phyloP scores from a whole-genome alignment of 305 asterid species.

The Fraxinus xanthoxyloides region DNA sequence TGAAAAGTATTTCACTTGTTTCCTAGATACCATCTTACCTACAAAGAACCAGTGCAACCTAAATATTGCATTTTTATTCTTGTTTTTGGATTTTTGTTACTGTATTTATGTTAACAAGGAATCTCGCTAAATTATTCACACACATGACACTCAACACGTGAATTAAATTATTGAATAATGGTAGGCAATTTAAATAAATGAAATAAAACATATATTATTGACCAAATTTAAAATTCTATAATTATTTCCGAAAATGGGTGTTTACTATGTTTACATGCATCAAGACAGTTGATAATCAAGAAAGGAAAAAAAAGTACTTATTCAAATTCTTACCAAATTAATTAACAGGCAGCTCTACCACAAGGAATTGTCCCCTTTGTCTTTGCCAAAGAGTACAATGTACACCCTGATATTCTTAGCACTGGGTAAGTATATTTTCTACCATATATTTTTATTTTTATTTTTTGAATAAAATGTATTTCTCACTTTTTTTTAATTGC shows the following conservation, averaged over 20 bases:
- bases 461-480: background rate
- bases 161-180: background rate
- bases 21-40: background rate
- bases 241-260: background rate
- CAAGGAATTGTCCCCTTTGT: slow-evolving; percentile 62
- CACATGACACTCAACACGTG: background rate
- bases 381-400: slow-evolving; percentile 53
- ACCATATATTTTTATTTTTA: background rate
- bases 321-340: background rate
- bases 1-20: background rate
- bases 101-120: background rate
- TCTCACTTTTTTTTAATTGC: slow-evolving; percentile 10
- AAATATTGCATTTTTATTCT: background rate
- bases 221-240: background rate
- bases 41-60: background rate
- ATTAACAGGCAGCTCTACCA: slow-evolving; percentile 48
- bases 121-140: background rate
- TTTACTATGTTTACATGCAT: no score
- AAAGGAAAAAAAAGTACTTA: background rate
- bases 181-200: background rate
- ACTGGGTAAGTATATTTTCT: slow-evolving; percentile 36
- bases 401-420: slow-evolving; percentile 57
- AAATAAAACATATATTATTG: background rate
- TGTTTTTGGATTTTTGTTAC: background rate
- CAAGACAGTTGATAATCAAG: no score